A percentile compares a stretch with the other conserved stretches of the same genome.
These are phyloP conservation scores for Venturia asperata DNA, from an alignment of 2,329 filamentous ascomycete species.

Conservation along the genomic window DNA sequence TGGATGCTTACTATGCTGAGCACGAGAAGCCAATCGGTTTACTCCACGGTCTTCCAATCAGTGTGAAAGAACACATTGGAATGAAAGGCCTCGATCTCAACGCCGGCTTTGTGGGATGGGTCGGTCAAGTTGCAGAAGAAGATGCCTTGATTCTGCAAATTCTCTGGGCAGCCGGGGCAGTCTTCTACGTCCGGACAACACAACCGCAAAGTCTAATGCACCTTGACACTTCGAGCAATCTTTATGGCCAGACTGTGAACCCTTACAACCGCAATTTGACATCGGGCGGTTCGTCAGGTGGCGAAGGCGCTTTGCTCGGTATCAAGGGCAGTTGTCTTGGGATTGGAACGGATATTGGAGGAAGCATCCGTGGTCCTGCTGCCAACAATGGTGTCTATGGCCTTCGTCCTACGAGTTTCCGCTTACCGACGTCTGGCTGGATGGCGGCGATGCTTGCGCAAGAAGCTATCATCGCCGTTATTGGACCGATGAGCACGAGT, in stretches of 20 bases:
- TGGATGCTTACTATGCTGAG: conserved; percentile 35
- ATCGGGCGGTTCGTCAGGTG: conserved; percentile 49
- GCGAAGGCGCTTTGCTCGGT: conserved; percentile 50
- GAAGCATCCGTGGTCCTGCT: conserved; percentile 43
- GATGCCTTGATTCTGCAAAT: conserved; percentile 45
- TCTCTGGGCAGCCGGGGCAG: conserved; percentile 41
- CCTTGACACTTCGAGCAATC: conserved; percentile 44
- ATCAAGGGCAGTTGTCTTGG: conserved; percentile 47
- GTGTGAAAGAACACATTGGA: conserved; percentile 46
- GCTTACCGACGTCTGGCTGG: conserved; percentile 39
- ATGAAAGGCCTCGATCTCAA: conserved; percentile 45
- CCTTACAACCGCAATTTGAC: conserved; percentile 47
- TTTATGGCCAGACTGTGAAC: conserved; percentile 49
- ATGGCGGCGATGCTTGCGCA: conserved; percentile 38
- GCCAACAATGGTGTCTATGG: conserved; percentile 43
- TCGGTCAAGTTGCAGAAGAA: conserved; percentile 38
- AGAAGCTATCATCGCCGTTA: conserved; percentile 42
- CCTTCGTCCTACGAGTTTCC: conserved; percentile 37
- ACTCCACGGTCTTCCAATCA: conserved; percentile 47
- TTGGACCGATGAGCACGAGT: conserved; percentile 50
- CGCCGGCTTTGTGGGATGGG: conserved; percentile 45
- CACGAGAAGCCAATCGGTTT: conserved; percentile 37
- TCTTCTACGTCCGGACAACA: conserved; percentile 48
- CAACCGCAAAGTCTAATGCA: conserved; percentile 51
- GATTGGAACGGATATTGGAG: conserved; percentile 48